phyloP scores from a whole-genome alignment of 176 grass and related monocot genomes.

The Eragrostis curvula region DNA sequence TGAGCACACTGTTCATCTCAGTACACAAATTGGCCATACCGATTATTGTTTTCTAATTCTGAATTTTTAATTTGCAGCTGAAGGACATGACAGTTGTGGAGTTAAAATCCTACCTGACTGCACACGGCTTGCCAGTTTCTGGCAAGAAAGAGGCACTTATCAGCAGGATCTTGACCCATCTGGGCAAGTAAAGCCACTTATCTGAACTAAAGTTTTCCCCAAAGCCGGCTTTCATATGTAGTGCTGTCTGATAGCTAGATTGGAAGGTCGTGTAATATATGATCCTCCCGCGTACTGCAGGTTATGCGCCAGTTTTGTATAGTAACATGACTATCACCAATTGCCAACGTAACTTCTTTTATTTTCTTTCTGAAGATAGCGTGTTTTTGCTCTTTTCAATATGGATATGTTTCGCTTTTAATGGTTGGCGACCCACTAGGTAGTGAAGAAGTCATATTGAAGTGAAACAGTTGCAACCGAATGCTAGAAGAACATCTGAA shows the following conservation, averaged over 20 bases:
- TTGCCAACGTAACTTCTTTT: background rate
- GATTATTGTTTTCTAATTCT: slow-evolving; percentile 15
- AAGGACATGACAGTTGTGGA: slow-evolving; percentile 74
- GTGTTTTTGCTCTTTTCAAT: background rate
- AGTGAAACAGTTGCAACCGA: slow-evolving; percentile 14
- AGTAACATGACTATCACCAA: background rate
- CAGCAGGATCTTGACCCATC: slow-evolving; percentile 81
- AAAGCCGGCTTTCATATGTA: background rate
- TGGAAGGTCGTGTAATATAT: background rate
- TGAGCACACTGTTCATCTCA: background rate
- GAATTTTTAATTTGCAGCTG: slow-evolving; percentile 60
- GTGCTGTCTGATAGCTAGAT: background rate
- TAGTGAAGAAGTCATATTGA: background rate
- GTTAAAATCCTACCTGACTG: slow-evolving; percentile 79
- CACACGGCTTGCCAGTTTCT: slow-evolving; percentile 66
- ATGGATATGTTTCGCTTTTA: slow-evolving; percentile 14
- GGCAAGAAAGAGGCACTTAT: slow-evolving; percentile 89
- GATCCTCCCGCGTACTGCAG: background rate
- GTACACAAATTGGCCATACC: background rate
- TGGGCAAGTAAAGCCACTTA: slow-evolving; percentile 73
- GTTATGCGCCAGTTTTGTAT: slow-evolving; percentile 38
- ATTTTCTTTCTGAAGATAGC: background rate
- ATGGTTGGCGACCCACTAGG: background rate
- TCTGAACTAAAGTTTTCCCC: background rate
- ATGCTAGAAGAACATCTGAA: background rate